These are phyloP conservation scores for Nemania sp. DNA, from an alignment of 2,329 filamentous ascomycete genomes.

Conservation along the genomic window DNA sequence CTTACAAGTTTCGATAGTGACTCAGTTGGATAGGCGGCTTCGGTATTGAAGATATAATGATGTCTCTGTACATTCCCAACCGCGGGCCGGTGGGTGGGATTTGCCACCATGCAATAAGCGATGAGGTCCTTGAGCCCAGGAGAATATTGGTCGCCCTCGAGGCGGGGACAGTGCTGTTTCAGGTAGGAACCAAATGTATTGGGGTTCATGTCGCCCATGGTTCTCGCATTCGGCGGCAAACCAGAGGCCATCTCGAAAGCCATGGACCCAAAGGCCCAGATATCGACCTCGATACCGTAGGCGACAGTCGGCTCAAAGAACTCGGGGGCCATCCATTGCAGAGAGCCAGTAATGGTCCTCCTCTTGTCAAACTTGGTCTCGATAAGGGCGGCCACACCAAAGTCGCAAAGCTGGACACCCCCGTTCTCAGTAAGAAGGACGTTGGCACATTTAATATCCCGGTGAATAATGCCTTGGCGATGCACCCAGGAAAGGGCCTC, in stretches of 20 bases:
- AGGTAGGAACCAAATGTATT: not conserved
- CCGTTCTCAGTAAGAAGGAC: not conserved
- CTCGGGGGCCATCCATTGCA: not conserved
- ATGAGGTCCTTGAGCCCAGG: not conserved
- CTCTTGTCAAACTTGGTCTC: not conserved
- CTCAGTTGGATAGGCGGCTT: not conserved
- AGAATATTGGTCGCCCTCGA: not conserved
- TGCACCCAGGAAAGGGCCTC: not conserved
- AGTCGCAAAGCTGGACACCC: not conserved
- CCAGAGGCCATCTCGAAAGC: not conserved
- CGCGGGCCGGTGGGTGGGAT: not conserved
- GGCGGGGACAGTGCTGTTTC: not conserved
- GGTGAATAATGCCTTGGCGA: not conserved
- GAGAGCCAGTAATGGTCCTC: not conserved
- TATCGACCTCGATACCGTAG: not conserved
- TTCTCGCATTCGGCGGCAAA: not conserved
- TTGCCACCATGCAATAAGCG: not conserved
- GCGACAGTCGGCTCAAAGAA: not conserved
- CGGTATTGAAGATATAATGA: not conserved
- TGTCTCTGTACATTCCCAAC: not conserved
- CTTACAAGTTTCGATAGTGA: not conserved
- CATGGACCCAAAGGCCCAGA: conserved; percentile 1
- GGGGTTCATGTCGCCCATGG: not conserved
- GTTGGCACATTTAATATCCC: not conserved
- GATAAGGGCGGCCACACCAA: not conserved